Evolutionary conservation across 768 basidiomycete species (phyloP), one percentile per base, ranked within the genome.

Genomic region (Boletus vermiculosoides): DNA sequence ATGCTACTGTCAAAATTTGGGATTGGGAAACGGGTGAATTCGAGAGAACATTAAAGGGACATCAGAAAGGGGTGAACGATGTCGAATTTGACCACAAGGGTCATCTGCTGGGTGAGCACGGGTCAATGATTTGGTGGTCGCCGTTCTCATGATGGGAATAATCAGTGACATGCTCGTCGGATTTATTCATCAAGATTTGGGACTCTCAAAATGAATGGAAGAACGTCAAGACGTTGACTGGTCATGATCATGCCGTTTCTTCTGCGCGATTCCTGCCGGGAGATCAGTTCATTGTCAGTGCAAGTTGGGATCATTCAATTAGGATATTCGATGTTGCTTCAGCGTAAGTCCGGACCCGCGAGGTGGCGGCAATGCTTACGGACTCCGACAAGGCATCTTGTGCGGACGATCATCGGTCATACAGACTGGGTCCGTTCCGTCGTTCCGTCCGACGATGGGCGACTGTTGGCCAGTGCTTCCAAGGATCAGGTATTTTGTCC

Each of bases 11-110:
- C 63, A 95, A 95, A 78, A 86, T 95, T 46, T 95, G 94, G 93
- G 94, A 96, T 65, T 96, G 93, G 93, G 94, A 96, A 71, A 88
- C 90, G 31, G 94, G 94, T 41, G 93, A 95, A 63, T 90, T 94
- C 70, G 94, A 96, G 72, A 76, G 92, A 61, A 95, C 94, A 11
- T 73, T 95, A 56, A 95, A 94, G 73, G 91, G 93, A 8, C 94
- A 96, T 76, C 95, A 94, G 34, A 92, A 90, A 69, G 84, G 87
- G 20, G 87, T 95, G 30, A 84, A 84, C 69, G 94, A 94, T 73
- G 84, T 90, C 53, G 90, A 94, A 70, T 96, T 88, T 67, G 92
- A 95, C 72, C 83, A 85, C 58, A 92, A 90, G 75, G 94, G 94
- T 34, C 85, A 84, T 62, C 71, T 89, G 28, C 76, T 94, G 62